Percentiles rank a stretch among this genome's conserved stretches.
phyloP scores from a whole-genome alignment of 1,139 yeast species.

The Spathaspora sp. region DNA sequence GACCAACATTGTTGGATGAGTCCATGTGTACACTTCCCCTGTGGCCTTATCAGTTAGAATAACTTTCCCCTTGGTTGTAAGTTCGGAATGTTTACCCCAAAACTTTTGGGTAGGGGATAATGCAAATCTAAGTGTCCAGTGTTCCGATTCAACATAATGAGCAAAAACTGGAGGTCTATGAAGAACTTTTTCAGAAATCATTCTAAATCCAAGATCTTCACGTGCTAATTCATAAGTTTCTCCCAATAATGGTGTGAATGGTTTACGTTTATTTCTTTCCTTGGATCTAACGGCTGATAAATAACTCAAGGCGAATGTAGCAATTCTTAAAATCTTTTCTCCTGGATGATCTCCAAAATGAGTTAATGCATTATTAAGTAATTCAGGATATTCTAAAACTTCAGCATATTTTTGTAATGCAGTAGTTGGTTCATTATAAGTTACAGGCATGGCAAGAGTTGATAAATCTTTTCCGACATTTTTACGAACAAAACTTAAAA shows the following conservation, averaged over 20 bases:
- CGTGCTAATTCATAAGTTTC: conserved; percentile 85
- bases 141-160: conserved; percentile 64
- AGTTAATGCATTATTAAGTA: conserved; percentile 62
- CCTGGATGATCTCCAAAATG: conserved; percentile 43
- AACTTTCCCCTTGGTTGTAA: conserved; percentile 70
- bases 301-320: conserved; percentile 79
- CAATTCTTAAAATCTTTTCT: conserved; percentile 64
- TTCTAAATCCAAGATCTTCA: conserved; percentile 69
- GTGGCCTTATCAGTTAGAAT: conserved; percentile 55
- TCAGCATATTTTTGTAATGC: conserved; percentile 80
- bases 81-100: conserved; percentile 93
- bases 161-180: conserved; percentile 88
- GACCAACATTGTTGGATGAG: conserved; percentile 77
- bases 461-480: conserved; percentile 91
- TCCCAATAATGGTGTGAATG: conserved; percentile 88
- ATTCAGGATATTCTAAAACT: conserved; percentile 67
- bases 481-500: conserved; percentile 76
- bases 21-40: conserved; percentile 77
- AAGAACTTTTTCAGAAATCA: conserved; percentile 73
- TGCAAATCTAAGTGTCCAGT: conserved; percentile 76
- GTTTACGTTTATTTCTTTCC: conserved; percentile 77
- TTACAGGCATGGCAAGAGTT: conserved; percentile 90
- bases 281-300: conserved; percentile 71
- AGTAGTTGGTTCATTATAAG: conserved; percentile 87
- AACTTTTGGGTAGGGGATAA: conserved; percentile 85